Evolutionary conservation across 2,329 filamentous ascomycete genomes (phyloP).

Genomic region (Endoconidiophora laricicola): DNA sequence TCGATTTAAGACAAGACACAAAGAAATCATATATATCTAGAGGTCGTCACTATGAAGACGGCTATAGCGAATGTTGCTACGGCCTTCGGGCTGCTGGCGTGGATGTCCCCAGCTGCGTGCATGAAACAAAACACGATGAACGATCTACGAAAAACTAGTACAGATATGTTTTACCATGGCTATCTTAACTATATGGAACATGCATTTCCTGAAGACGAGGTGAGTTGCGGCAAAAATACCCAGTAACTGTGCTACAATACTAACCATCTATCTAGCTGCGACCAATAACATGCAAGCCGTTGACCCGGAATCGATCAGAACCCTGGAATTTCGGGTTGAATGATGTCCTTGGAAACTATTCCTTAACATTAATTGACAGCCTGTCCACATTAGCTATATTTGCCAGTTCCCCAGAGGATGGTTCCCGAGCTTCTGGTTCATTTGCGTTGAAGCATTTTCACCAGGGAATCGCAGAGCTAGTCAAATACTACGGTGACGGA

Average conservation of each 20-base stretch:
- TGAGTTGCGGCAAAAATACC: conserved; percentile 17
- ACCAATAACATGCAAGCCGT: conserved; percentile 66
- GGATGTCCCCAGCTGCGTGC: conserved; percentile 28
- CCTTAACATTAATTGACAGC: conserved; percentile 85
- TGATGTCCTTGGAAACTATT: conserved; percentile 94
- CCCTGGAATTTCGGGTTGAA: conserved; percentile 74
- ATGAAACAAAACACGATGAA: conserved; percentile 41
- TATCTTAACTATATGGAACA: conserved; percentile 88
- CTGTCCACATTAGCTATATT: conserved; percentile 86
- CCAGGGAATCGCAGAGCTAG: conserved; percentile 56
- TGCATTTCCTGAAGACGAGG: conserved; percentile 91
- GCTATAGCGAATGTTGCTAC: too few species aligned
- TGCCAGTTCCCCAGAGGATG: conserved; percentile 47
- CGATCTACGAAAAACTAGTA: conserved; percentile 40
- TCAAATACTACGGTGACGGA: conserved; percentile 77
- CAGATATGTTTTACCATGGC: conserved; percentile 89
- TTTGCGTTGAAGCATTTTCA: conserved; percentile 59
- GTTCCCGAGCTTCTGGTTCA: conserved; percentile 17
- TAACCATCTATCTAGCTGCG: conserved; percentile 41
- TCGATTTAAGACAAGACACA: too few species aligned
- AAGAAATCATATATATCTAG: not conserved
- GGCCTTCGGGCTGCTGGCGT: conserved; percentile 14
- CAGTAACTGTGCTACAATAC: not conserved
- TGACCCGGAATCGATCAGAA: conserved; percentile 69
- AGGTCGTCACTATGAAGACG: not conserved